Evolutionary conservation across 495 filamentous ascomycete species (phyloP).

Genomic region (Xylaria cubensis): DNA sequence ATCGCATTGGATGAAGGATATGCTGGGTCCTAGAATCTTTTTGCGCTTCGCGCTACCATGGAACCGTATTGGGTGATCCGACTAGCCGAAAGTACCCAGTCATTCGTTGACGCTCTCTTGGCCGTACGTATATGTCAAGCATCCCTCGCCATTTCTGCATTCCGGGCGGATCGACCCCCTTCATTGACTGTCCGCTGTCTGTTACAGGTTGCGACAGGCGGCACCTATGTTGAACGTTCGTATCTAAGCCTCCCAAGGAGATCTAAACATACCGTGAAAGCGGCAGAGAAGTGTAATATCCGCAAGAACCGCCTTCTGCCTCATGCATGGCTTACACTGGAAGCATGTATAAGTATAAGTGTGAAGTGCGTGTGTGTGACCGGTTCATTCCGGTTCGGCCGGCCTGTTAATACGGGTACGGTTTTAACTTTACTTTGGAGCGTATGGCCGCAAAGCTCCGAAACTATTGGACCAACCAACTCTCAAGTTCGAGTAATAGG

Average conservation of each 20-base stretch:
- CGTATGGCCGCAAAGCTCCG: conserved; percentile 24
- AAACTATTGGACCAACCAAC: conserved; percentile 15
- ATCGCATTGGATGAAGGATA: conserved; percentile 3
- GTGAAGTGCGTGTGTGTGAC: neutral
- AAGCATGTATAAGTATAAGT: neutral
- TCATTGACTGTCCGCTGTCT: conserved; percentile 5
- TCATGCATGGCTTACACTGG: neutral
- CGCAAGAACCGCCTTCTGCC: neutral
- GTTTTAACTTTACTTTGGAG: conserved; percentile 1
- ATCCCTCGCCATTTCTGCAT: neutral
- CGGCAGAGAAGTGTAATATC: neutral
- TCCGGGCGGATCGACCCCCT: conserved; percentile 14
- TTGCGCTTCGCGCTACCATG: conserved; percentile 1
- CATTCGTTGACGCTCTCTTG: neutral
- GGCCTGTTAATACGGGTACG: conserved; percentile 18
- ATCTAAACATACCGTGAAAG: neutral
- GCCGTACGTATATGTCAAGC: neutral
- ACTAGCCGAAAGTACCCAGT: neutral
- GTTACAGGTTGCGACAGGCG: neutral
- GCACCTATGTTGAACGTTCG: neutral
- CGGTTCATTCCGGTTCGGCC: conserved; percentile 17
- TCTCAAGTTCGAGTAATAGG: neutral
- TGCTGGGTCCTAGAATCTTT: neutral
- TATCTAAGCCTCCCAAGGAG: neutral
- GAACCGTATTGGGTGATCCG: conserved; percentile 14